A percentile compares a stretch with the other conserved stretches of the same genome.
These are phyloP conservation scores for Astraeus odoratus DNA, from an alignment of 768 basidiomycete genomes.

Conservation along the genomic window DNA sequence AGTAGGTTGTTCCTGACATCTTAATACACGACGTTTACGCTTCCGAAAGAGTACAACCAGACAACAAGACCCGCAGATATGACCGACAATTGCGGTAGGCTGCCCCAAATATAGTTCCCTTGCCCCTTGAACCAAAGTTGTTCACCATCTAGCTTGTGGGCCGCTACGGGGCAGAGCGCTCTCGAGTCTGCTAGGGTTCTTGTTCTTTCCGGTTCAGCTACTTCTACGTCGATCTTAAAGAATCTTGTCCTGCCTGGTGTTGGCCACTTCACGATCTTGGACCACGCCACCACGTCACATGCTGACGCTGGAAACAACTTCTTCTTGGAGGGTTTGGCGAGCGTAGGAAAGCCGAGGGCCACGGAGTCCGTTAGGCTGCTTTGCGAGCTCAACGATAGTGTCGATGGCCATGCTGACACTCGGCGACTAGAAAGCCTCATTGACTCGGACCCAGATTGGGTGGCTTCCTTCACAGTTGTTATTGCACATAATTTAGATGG, in stretches of 20 bases:
- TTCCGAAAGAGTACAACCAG: constrained; percentile 52
- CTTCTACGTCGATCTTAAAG: constrained; percentile 86
- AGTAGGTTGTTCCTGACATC: constrained; percentile 21
- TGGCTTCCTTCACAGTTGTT: constrained; percentile 68
- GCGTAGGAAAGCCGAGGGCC: constrained; percentile 75
- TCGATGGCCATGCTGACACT: constrained; percentile 60
- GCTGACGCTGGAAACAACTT: constrained; percentile 95
- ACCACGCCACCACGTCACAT: constrained; percentile 49
- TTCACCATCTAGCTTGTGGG: constrained; percentile 66
- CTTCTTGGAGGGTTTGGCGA: constrained; percentile 74
- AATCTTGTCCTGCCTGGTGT: constrained; percentile 96
- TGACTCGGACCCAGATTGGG: constrained; percentile 41
- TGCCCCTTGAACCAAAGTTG: constrained; percentile 1
- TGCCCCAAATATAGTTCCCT: neutral
- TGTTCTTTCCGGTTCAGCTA: constrained; percentile 74
- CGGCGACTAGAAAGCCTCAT: constrained; percentile 54
- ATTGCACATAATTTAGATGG: constrained; percentile 77
- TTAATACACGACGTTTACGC: constrained; percentile 3
- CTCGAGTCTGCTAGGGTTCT: constrained; percentile 82
- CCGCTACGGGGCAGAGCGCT: constrained; percentile 81
- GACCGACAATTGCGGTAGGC: constrained; percentile 88
- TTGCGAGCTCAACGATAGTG: constrained; percentile 82
- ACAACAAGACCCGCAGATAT: constrained; percentile 84
- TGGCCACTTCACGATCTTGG: constrained; percentile 92
- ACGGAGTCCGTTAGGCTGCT: constrained; percentile 72